Conservation (phyloP, 1,284 basidiomycete species). For the Cutaneotrichosporon spelunceum region DNA sequence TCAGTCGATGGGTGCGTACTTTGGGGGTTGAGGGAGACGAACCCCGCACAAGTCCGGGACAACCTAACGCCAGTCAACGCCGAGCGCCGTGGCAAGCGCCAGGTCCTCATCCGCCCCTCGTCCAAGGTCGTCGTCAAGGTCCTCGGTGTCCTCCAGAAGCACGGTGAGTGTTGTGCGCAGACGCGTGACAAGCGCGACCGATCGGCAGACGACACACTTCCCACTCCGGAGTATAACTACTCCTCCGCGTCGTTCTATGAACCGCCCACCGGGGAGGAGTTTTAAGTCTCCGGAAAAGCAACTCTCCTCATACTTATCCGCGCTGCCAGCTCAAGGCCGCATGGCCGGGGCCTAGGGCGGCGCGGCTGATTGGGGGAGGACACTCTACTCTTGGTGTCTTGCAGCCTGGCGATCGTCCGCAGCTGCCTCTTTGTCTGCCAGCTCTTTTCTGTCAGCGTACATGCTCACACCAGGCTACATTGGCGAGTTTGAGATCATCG, state of each 20-base stretch:
- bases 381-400: conserved; percentile 16
- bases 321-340: conserved; percentile 43
- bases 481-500: conserved; percentile 98
- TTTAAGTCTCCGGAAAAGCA: conserved; percentile 53
- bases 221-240: conserved; percentile 55
- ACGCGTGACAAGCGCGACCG: neutral
- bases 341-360: conserved; percentile 40
- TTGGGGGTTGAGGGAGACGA: neutral
- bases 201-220: conserved; percentile 5
- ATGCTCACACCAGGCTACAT: conserved; percentile 77
- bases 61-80: conserved; percentile 66
- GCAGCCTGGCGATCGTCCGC: neutral
- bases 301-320: conserved; percentile 35
- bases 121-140: conserved; percentile 97
- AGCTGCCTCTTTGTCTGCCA: no score
- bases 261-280: conserved; percentile 48
- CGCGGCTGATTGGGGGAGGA: conserved; percentile 45
- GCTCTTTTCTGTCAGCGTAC: neutral
- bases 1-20: conserved; percentile 60
- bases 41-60: neutral
- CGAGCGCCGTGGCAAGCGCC: conserved; percentile 95
- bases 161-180: conserved; percentile 63
- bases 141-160: conserved; percentile 93
- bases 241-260: conserved; percentile 36
- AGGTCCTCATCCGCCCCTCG: conserved; percentile 90